Percentiles rank a stretch among this genome's conserved stretches.
Evolutionary conservation across 2,329 filamentous ascomycete species (phyloP).

Genomic region (Epichloe gansuensis): DNA sequence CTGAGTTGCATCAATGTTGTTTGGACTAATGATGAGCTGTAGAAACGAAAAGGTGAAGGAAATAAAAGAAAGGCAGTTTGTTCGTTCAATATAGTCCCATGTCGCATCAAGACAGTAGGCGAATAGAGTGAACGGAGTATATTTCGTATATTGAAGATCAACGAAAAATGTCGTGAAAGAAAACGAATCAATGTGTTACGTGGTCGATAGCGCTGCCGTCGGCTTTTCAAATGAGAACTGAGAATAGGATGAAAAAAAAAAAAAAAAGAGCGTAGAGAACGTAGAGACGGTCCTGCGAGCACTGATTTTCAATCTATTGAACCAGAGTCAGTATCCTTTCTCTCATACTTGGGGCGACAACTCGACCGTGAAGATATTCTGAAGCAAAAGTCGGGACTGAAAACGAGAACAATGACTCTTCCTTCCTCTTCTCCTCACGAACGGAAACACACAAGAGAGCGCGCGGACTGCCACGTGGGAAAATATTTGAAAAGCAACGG

Average conservation of each 20-base stretch:
- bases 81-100: constrained; percentile 1
- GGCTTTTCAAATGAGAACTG: not conserved
- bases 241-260: not conserved
- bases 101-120: not conserved
- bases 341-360: not conserved
- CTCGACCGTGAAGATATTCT: not conserved
- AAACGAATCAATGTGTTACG: not conserved
- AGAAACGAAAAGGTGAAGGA: not conserved
- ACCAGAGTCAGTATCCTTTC: not conserved
- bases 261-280: not conserved
- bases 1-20: constrained; percentile 7
- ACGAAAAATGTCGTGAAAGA: not conserved
- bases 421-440: not conserved
- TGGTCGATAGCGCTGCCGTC: not conserved
- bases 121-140: not conserved
- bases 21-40: not conserved
- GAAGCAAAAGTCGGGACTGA: not conserved
- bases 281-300: not conserved
- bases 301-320: not conserved
- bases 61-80: not conserved
- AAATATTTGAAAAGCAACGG: not conserved
- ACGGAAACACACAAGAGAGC: not conserved
- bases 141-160: not conserved
- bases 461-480: not conserved
- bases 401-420: not conserved